phyloP scores from a whole-genome alignment of 225 moss, liverwort and hornwort species.

The Asterella californica region DNA sequence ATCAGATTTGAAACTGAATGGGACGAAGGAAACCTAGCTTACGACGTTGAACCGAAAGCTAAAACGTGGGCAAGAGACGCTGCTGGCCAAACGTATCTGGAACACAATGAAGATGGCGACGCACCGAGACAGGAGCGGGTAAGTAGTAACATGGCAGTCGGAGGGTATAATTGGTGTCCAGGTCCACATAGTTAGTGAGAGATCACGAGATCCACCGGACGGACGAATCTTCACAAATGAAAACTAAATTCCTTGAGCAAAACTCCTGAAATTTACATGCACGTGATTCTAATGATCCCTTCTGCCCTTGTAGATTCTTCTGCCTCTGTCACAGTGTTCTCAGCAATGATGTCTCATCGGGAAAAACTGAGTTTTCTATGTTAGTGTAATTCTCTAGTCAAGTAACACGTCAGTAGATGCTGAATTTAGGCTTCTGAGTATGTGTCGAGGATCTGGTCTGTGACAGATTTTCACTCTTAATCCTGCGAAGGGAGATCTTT shows the following conservation, averaged over 20 bases:
- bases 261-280: too few relatives aligned
- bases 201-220: too few relatives aligned
- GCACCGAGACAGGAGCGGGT: conserved; percentile 36
- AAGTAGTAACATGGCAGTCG: background rate
- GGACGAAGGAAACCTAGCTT: conserved; percentile 37
- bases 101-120: conserved; percentile 33
- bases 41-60: conserved; percentile 17
- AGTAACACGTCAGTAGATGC: background rate
- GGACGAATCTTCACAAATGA: too few relatives aligned
- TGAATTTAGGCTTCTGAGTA: background rate
- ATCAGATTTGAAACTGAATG: conserved; percentile 68
- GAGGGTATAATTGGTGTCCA: background rate
- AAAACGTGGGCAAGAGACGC: conserved; percentile 34
- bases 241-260: too few relatives aligned
- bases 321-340: too few relatives aligned
- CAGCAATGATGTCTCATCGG: too few relatives aligned
- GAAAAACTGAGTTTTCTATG: too few relatives aligned
- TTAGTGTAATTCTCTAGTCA: background rate
- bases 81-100: conserved; percentile 22
- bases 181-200: background rate
- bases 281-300: too few relatives aligned
- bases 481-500: conserved; percentile 78
- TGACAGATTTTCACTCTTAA: conserved; percentile 62
- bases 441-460: background rate
- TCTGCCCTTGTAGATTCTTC: too few relatives aligned